Evolutionary conservation across 306 rosid genomes (phyloP).

Genomic region (Betula pendula): DNA sequence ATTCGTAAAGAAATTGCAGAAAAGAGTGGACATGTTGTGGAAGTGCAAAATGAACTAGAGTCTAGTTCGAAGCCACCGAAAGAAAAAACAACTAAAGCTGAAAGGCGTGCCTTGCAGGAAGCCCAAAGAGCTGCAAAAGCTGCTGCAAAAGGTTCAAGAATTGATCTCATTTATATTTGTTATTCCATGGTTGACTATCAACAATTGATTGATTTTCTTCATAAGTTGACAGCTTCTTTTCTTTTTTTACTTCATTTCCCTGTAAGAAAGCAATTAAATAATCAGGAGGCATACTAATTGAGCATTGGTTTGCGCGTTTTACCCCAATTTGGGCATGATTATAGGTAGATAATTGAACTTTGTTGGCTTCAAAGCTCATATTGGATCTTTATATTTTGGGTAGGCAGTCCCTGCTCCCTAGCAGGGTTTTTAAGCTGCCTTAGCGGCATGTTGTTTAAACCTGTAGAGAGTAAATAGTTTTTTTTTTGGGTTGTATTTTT

Average conservation of each 20-base stretch:
- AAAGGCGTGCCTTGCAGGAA: slow-evolving; percentile 85
- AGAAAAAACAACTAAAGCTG: slow-evolving; percentile 71
- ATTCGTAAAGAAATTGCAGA: slow-evolving; percentile 39
- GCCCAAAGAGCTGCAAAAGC: slow-evolving; percentile 89
- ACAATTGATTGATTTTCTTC: not conserved
- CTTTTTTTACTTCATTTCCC: not conserved
- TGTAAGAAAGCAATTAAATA: not conserved
- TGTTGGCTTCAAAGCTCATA: not conserved
- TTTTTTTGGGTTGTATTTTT: not conserved
- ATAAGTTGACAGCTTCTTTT: not conserved
- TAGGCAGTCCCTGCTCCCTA: not conserved
- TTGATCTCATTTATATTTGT: not conserved
- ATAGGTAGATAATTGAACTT: not conserved
- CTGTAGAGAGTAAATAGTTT: too few relatives aligned
- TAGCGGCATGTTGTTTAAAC: not conserved
- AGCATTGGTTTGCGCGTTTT: not conserved
- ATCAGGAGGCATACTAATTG: not conserved
- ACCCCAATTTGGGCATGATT: not conserved
- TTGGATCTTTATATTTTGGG: not conserved
- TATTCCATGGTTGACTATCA: not conserved
- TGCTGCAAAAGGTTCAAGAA: slow-evolving; percentile 56
- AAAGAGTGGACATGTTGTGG: slow-evolving; percentile 43
- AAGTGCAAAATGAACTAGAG: slow-evolving; percentile 32
- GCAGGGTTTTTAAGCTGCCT: not conserved
- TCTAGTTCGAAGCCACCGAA: slow-evolving; percentile 48